A percentile compares a stretch with the other conserved stretches of the same genome.
Evolutionary conservation across 1,139 yeast genomes (phyloP).

Genomic region (Arxiozyma slooffiae): DNA sequence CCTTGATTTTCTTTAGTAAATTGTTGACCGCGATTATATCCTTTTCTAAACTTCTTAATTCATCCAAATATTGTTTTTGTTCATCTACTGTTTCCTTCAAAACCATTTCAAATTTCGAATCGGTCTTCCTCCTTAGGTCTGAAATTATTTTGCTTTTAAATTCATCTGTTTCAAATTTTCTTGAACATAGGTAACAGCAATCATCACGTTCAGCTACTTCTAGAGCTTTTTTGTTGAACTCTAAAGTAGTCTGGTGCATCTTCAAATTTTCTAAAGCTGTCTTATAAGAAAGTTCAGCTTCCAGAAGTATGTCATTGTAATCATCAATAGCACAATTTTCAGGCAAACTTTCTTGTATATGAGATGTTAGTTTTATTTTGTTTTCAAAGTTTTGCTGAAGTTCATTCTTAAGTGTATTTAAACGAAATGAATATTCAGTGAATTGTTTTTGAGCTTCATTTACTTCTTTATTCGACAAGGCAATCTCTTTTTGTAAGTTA

Average conservation of each 20-base stretch:
- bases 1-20: not conserved
- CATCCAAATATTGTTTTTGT: conserved; percentile 34
- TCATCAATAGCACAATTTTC: conserved; percentile 42
- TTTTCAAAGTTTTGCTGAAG: conserved; percentile 6
- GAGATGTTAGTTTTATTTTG: conserved; percentile 5
- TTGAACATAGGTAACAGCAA: conserved; percentile 55
- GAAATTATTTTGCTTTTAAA: conserved; percentile 29
- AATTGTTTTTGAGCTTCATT: conserved; percentile 10
- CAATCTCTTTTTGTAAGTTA: conserved; percentile 17
- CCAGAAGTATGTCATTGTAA: conserved; percentile 42
- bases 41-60: conserved; percentile 27
- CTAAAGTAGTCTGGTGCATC: conserved; percentile 54
- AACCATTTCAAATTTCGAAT: conserved; percentile 24
- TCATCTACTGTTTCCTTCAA: conserved; percentile 33
- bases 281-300: conserved; percentile 51
- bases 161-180: conserved; percentile 42
- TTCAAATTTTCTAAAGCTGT: conserved; percentile 53
- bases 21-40: conserved; percentile 13
- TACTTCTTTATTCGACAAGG: conserved; percentile 11
- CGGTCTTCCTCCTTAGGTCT: conserved; percentile 30
- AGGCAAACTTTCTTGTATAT: conserved; percentile 24
- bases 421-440: conserved; percentile 16
- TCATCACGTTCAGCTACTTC: conserved; percentile 47
- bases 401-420: conserved; percentile 14
- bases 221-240: conserved; percentile 55